phyloP scores from a whole-genome alignment of 2,329 filamentous ascomycete species.

The Aschersonia sp. region DNA sequence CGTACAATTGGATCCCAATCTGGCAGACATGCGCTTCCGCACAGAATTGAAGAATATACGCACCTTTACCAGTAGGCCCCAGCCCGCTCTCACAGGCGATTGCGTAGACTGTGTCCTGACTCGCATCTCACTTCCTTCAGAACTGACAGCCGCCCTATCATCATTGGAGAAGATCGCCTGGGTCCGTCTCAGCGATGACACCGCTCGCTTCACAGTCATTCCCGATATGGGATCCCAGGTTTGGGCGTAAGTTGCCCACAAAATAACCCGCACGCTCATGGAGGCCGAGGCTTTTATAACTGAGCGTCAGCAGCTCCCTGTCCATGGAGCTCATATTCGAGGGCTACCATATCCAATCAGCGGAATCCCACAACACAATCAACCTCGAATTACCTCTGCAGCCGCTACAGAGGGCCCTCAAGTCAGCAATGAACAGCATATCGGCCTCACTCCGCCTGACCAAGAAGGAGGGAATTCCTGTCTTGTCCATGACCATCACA shows the following conservation, averaged over 20 bases:
- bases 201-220: slow-evolving; percentile 87
- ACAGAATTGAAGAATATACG: slow-evolving; percentile 52
- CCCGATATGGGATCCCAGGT: slow-evolving; percentile 91
- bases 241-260: slow-evolving; percentile 56
- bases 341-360: slow-evolving; percentile 72
- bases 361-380: slow-evolving; percentile 71
- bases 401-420: slow-evolving; percentile 79
- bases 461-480: slow-evolving; percentile 77
- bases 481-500: slow-evolving; percentile 81
- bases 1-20: too few species aligned
- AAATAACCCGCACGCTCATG: too few species aligned
- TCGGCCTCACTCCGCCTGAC: slow-evolving; percentile 79
- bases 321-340: slow-evolving; percentile 77
- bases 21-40: slow-evolving; percentile 45
- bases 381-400: slow-evolving; percentile 91
- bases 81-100: not conserved
- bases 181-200: slow-evolving; percentile 77
- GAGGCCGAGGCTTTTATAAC: not conserved
- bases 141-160: slow-evolving; percentile 48
- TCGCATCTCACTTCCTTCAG: slow-evolving; percentile 18
- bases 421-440: slow-evolving; percentile 68
- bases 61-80: slow-evolving; percentile 44
- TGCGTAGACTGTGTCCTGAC: not conserved
- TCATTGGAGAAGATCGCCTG: slow-evolving; percentile 73
- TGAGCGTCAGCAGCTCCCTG: slow-evolving; percentile 28